Evolutionary conservation across 1,284 basidiomycete genomes (phyloP).

Genomic region (Fomitopsis betulina): DNA sequence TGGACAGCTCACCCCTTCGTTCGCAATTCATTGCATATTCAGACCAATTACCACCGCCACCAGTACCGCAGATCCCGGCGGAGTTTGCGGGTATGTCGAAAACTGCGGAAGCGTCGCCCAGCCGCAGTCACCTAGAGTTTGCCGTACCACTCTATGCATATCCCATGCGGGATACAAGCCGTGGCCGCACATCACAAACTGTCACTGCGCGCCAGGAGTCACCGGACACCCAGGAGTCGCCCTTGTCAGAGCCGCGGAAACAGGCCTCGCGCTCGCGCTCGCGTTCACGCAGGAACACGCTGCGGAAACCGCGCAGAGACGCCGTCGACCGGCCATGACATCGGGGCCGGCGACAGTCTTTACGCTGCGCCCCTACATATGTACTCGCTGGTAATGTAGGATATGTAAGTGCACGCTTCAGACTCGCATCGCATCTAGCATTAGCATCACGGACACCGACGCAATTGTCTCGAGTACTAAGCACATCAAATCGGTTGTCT

Average conservation of each 20-base stretch:
- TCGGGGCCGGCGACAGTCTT: too few relatives aligned
- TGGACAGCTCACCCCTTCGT: not conserved
- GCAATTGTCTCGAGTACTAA: too few relatives aligned
- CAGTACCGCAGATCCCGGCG: not conserved
- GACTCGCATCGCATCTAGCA: not conserved
- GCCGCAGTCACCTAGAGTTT: not conserved
- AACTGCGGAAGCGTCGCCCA: not conserved
- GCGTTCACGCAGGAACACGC: not conserved
- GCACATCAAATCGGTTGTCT: too few relatives aligned
- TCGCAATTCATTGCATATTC: not conserved
- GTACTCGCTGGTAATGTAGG: not conserved
- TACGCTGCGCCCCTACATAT: not conserved
- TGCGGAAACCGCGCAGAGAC: conserved; percentile 1
- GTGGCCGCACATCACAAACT: not conserved
- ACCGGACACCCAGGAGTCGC: not conserved
- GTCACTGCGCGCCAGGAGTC: not conserved
- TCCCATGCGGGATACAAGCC: not conserved
- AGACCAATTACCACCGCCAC: not conserved
- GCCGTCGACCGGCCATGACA: not conserved
- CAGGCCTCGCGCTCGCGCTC: not conserved
- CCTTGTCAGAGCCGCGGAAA: not conserved
- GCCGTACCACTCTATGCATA: not conserved
- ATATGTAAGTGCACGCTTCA: not conserved
- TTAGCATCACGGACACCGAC: not conserved
- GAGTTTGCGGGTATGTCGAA: not conserved